Base-by-base conservation (phyloP, 805 yeast species). In the Barnettozyma pratensis region DNA sequence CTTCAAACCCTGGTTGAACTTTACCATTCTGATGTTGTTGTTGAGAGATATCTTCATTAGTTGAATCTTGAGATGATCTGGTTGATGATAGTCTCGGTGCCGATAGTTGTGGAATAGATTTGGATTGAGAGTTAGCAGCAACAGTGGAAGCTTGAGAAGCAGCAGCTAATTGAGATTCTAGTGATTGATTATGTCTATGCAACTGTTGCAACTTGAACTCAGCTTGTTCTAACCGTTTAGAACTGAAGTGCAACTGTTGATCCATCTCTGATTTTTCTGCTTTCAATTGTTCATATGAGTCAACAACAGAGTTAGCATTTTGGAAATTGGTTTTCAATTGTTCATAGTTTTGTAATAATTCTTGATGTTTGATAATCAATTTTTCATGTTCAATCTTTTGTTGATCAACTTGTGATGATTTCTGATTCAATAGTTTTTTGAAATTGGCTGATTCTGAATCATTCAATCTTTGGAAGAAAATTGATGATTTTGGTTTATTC, bases 391-490 rank as follows among this genome's bases (percentile, higher is more conserved):
- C 40, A 4, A 37, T 34, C 35, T 40, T 49, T 30, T 46, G 47
- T 19, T 38, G 36, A 19, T 36, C 46, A 29, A 46, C 41, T 12
- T 41, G 28, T 6, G 26, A 9, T 4, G 41, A 39, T 34, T 44
- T 51, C 1, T 37, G 9, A 26, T 25, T 40, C 29, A 51, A 32
- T 4, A 11, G 2, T 14, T 39, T 37, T 37, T 47, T 41, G 27
- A 52, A 36, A 10, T 38, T 26, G 4, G 36, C 30, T 2, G 38
- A 8, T 26, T 56, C 54, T 25, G 47, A 42, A 26, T 44, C 47
- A 43, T 44, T 54, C 5, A 41, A 26, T 56, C 56, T 64, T 55
- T 53, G 63, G 54, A 56, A 61, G 53, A 49, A 50, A 19, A 53
- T 55, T 37, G 53, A 64, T 26, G 41, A 34, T 1, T 39, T 31